Evolutionary conservation across 148 eudicot genomes (phyloP).

Genomic region (Gaultheria prostrata): DNA sequence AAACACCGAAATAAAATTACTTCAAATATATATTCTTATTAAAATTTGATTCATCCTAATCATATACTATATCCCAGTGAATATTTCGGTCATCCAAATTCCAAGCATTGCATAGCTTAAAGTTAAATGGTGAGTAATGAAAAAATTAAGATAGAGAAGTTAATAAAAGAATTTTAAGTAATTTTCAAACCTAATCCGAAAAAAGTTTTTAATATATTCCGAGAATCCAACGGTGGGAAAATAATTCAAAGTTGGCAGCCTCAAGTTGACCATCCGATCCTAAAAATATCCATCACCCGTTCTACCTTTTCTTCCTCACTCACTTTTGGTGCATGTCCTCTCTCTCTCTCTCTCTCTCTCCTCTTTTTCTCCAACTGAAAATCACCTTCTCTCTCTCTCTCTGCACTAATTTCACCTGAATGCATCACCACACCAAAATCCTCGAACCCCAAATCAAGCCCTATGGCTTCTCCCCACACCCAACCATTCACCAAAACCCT

Average conservation of each 20-base stretch:
- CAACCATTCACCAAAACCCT: conserved; percentile 35
- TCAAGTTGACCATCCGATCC: not conserved
- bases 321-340: not conserved
- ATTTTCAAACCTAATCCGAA: no score
- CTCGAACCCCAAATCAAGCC: conserved; percentile 41
- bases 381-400: not conserved
- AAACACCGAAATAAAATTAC: no score
- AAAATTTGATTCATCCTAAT: no score
- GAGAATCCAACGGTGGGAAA: conserved; percentile 2
- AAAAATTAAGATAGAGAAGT: not conserved
- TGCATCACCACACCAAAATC: conserved; percentile 49
- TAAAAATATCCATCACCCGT: conserved; percentile 6
- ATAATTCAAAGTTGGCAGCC: conserved; percentile 8
- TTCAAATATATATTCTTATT: no score
- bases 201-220: not conserved
- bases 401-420: conserved; percentile 22
- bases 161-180: not conserved
- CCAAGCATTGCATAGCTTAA: no score
- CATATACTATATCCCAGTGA: no score
- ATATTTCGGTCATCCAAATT: no score
- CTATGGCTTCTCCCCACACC: conserved; percentile 35
- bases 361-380: not conserved
- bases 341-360: not conserved
- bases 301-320: not conserved
- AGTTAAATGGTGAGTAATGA: no score